phyloP scores from a whole-genome alignment of 768 basidiomycete species.

The Kwoniella dejecticola region DNA sequence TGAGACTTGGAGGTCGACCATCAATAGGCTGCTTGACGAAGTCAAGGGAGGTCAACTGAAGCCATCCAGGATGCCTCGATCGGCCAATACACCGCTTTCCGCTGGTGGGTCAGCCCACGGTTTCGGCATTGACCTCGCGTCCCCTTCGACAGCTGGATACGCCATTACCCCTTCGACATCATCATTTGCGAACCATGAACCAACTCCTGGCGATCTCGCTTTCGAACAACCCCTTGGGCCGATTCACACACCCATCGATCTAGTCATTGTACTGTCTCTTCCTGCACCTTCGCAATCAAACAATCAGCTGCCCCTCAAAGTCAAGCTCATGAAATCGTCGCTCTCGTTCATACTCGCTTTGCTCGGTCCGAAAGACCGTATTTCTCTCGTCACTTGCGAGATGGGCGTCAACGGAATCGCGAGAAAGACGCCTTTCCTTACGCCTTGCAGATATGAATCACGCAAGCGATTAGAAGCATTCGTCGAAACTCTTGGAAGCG shows the following conservation, averaged over 20 bases:
- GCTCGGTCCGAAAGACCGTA: slow-evolving; percentile 72
- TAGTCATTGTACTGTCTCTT: slow-evolving; percentile 87
- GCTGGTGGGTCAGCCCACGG: slow-evolving; percentile 6
- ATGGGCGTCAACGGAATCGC: slow-evolving; percentile 79
- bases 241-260: slow-evolving; percentile 82
- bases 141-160: slow-evolving; percentile 24
- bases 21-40: slow-evolving; percentile 69
- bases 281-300: slow-evolving; percentile 57
- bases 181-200: slow-evolving; percentile 61
- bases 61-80: slow-evolving; percentile 29
- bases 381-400: slow-evolving; percentile 91
- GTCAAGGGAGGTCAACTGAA: slow-evolving; percentile 30
- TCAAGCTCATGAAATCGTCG: slow-evolving; percentile 83
- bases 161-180: slow-evolving; percentile 22
- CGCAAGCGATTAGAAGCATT: slow-evolving; percentile 72
- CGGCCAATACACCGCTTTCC: background rate
- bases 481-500: slow-evolving; percentile 66
- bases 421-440: slow-evolving; percentile 91
- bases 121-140: slow-evolving; percentile 28
- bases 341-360: slow-evolving; percentile 82
- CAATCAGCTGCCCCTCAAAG: slow-evolving; percentile 62
- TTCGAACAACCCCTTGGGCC: slow-evolving; percentile 80
- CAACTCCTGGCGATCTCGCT: slow-evolving; percentile 61
- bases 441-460: slow-evolving; percentile 69
- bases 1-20: slow-evolving; percentile 83